phyloP scores from a whole-genome alignment of 164 flowering plant species.

The Akebia trifoliata region DNA sequence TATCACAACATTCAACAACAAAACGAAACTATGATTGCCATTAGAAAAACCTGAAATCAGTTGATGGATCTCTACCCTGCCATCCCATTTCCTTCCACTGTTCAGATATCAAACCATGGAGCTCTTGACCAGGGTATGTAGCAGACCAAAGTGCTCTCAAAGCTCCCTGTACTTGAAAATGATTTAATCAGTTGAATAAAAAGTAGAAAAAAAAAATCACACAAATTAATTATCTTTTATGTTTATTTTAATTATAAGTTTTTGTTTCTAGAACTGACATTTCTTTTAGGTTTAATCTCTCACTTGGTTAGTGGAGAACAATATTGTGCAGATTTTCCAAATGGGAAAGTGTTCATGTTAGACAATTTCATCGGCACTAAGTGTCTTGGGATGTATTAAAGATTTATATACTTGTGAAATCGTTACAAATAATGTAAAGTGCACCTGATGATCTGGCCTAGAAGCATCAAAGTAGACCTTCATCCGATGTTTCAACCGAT shows the following conservation, averaged over 20 bases:
- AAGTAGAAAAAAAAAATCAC: neutral
- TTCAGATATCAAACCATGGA: constrained; percentile 67
- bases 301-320: neutral
- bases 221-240: neutral
- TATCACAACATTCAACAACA: too few relatives aligned
- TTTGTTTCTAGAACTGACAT: neutral
- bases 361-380: neutral
- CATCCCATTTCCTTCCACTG: constrained; percentile 99
- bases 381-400: neutral
- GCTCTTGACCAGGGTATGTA: constrained; percentile 67
- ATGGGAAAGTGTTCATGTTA: neutral
- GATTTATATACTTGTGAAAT: neutral
- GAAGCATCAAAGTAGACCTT: constrained; percentile 67
- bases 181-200: constrained; percentile 3
- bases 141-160: constrained; percentile 78
- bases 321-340: neutral
- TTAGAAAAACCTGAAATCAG: constrained; percentile 79
- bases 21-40: neutral
- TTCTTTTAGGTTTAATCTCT: neutral
- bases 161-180: constrained; percentile 50
- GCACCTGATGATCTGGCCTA: constrained; percentile 75
- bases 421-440: constrained; percentile 4
- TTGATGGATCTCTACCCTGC: constrained; percentile 96
- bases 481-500: constrained; percentile 58
- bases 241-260: neutral